Base-by-base conservation (phyloP, 495 filamentous ascomycete genomes). In the Penicillium samsonianum region DNA sequence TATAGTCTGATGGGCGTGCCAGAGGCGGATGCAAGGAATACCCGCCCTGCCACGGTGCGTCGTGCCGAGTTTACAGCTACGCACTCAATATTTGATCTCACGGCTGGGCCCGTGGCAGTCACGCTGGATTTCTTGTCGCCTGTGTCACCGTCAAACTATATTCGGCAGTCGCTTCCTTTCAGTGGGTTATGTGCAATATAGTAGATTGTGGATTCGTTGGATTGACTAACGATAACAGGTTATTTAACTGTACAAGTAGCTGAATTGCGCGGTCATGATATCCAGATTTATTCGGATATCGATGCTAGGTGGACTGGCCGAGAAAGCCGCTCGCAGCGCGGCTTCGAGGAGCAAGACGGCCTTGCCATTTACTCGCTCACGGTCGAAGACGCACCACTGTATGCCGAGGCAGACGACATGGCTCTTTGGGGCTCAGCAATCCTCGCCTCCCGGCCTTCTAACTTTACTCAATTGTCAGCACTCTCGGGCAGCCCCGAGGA, bases 91-190 rank as follows among this genome's bases (percentile, higher is more conserved):
- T 79, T 80, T 53, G 70, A 67, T 23, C 67, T 82, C 14, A 59
- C 64, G 28, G 77, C 78, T 20, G 80, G 79, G 0, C 30, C 54
- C 7, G 70, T 75, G n/a, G 67, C 30, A 4, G 64, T 81, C 23
- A 72, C 64, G 0, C 56, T 82, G 35, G 80, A 81, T 23, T 96
- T 95, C 70, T 81, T 93, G 50, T 93, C 90, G 14, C 91, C 91
- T 0, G 86, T 96, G n/a, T 93, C 91, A 0, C 89, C 90, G 2
- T 86, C 87, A 0, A 92, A 90, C 51, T 91, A 90, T 19, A 65
- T 93, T 40, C 81, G 90, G 56, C 91, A 96, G 70, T 87, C 89
- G 28, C 81, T 96, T 33, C 91, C 91, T 31, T 92, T 90, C 31
- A 84, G 85, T 74, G 62, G 59, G 68, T 42, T 41, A 31, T 20